phyloP scores from a whole-genome alignment of 768 basidiomycete species.

The Tubosaeta sp. region DNA sequence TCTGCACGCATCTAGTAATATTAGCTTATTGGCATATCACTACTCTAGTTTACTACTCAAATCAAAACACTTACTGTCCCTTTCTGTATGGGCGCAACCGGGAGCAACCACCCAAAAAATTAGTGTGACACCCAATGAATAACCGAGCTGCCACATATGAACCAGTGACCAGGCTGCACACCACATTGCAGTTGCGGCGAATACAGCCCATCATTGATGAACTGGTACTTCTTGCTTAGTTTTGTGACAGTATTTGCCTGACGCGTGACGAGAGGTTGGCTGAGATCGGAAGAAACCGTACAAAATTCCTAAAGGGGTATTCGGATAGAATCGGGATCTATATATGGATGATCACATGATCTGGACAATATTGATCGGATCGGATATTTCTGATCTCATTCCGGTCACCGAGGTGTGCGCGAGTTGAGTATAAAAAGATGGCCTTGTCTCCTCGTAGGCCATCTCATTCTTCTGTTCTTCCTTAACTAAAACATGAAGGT shows the following conservation, averaged over 20 bases:
- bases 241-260: too few relatives aligned
- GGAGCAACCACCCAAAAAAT: too few relatives aligned
- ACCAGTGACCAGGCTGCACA: too few relatives aligned
- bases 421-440: slow-evolving; percentile 1
- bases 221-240: too few relatives aligned
- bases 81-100: too few relatives aligned
- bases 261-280: too few relatives aligned
- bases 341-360: background rate
- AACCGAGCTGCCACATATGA: too few relatives aligned
- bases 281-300: background rate
- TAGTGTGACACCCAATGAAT: too few relatives aligned
- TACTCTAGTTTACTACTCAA: background rate
- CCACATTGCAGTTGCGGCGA: too few relatives aligned
- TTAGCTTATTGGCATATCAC: too few relatives aligned
- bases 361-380: background rate
- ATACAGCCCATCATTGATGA: too few relatives aligned
- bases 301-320: background rate
- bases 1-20: too few relatives aligned
- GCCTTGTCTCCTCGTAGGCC: background rate
- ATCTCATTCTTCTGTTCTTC: background rate
- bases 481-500: slow-evolving; percentile 27
- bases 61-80: background rate
- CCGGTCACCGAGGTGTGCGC: background rate
- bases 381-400: background rate
- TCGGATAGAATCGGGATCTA: slow-evolving; percentile 7